Evolutionary conservation across 2,329 filamentous ascomycete species (phyloP).

Genomic region (Karstenula rhodostoma): DNA sequence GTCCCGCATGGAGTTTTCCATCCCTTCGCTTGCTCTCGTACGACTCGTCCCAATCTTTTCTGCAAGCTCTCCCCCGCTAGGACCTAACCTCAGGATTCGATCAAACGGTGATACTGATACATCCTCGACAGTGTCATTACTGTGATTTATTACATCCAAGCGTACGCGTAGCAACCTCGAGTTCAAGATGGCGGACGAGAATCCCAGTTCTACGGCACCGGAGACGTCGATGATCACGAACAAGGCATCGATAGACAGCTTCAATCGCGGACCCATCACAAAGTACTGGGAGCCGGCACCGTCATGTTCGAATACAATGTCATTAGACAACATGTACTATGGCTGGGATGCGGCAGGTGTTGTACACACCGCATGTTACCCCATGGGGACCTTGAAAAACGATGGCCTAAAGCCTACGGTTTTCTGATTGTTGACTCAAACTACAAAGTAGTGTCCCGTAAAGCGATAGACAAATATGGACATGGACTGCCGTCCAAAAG

Average conservation of each 20-base stretch:
- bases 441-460: too few relatives aligned
- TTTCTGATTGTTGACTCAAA: too few relatives aligned
- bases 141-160: background rate
- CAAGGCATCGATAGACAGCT: background rate
- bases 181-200: background rate
- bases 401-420: background rate
- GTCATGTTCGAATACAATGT: background rate
- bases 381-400: background rate
- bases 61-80: background rate
- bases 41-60: background rate
- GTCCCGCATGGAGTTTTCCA: background rate
- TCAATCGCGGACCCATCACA: constrained; percentile 2
- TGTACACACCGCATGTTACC: background rate
- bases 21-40: background rate
- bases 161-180: background rate
- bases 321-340: constrained; percentile 4
- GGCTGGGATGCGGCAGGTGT: background rate
- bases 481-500: too few relatives aligned
- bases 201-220: background rate
- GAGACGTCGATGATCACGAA: background rate
- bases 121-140: background rate
- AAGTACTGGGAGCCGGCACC: background rate
- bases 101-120: background rate
- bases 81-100: background rate
- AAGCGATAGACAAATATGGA: too few relatives aligned